phyloP scores from a whole-genome alignment of 2,329 filamentous ascomycete species.

The Colletotrichum theobromicola region DNA sequence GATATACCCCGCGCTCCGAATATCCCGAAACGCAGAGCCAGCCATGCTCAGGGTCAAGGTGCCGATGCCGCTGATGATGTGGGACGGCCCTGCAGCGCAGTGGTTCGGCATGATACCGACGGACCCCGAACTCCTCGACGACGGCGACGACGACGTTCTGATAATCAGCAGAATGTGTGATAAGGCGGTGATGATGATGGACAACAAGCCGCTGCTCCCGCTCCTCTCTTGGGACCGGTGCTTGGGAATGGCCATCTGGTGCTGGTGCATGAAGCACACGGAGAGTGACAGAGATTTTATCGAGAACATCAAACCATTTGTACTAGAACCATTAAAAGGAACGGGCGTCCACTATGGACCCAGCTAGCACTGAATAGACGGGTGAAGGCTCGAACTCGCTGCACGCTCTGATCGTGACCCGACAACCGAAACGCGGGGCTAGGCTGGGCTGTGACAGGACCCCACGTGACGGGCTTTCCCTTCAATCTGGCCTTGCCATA shows the following conservation, averaged over 20 bases:
- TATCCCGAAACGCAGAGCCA: conserved; percentile 8
- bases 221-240: conserved; percentile 8
- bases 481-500: not conserved
- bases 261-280: conserved; percentile 6
- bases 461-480: not conserved
- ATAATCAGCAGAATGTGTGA: conserved; percentile 9
- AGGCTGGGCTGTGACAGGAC: not conserved
- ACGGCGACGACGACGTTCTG: not conserved
- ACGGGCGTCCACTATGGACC: not conserved
- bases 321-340: not conserved
- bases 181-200: not conserved
- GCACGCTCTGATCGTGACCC: not conserved
- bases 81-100: not conserved
- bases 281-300: conserved; percentile 13
- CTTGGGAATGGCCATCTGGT: conserved; percentile 13
- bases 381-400: not conserved
- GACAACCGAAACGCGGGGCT: not conserved
- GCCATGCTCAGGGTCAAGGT: not conserved
- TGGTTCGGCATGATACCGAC: not conserved
- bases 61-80: not conserved
- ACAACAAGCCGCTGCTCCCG: conserved; percentile 2
- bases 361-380: not conserved
- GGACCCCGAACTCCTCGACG: not conserved
- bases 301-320: conserved; percentile 11
- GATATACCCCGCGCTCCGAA: not conserved